Percentiles rank a stretch among this genome's conserved stretches.
Evolutionary conservation across 768 basidiomycete species (phyloP).

Genomic region (Cystofilobasidium capitatum): DNA sequence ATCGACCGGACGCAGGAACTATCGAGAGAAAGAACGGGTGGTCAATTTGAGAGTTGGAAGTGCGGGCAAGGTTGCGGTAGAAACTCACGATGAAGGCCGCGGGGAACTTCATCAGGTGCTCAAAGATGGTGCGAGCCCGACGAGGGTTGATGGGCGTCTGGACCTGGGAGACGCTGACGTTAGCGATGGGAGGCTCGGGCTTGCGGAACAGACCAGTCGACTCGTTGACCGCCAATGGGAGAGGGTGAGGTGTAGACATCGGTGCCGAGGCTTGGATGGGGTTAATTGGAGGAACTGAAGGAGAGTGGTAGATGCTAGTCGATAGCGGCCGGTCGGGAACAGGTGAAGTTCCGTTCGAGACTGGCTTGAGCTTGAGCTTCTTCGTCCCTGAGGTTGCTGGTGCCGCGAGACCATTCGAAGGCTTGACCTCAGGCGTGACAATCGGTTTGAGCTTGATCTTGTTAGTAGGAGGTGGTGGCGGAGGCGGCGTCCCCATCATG

Average conservation of each 20-base stretch:
- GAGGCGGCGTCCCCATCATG: constrained; percentile 33
- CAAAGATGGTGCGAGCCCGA: constrained; percentile 31
- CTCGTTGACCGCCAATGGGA: neutral
- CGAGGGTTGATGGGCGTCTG: constrained; percentile 30
- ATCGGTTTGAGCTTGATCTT: constrained; percentile 23
- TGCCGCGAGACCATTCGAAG: constrained; percentile 20
- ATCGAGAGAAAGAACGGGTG: constrained; percentile 13
- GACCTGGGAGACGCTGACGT: constrained; percentile 27
- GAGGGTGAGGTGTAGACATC: neutral
- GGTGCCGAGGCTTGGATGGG: neutral
- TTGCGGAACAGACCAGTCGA: neutral
- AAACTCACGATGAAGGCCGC: constrained; percentile 28
- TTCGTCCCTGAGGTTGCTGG: neutral
- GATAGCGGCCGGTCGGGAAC: neutral
- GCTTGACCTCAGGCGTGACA: neutral
- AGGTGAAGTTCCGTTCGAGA: neutral
- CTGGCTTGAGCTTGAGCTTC: constrained; percentile 15
- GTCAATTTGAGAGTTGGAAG: constrained; percentile 1
- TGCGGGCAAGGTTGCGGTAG: neutral
- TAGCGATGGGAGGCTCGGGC: constrained; percentile 11
- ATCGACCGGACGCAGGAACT: constrained; percentile 73
- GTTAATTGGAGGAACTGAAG: neutral
- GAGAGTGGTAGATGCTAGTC: neutral
- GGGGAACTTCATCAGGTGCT: constrained; percentile 24
- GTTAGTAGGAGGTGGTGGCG: neutral